Base-by-base conservation (phyloP, 2,329 filamentous ascomycete species). In the Ciborinia camelliae region DNA sequence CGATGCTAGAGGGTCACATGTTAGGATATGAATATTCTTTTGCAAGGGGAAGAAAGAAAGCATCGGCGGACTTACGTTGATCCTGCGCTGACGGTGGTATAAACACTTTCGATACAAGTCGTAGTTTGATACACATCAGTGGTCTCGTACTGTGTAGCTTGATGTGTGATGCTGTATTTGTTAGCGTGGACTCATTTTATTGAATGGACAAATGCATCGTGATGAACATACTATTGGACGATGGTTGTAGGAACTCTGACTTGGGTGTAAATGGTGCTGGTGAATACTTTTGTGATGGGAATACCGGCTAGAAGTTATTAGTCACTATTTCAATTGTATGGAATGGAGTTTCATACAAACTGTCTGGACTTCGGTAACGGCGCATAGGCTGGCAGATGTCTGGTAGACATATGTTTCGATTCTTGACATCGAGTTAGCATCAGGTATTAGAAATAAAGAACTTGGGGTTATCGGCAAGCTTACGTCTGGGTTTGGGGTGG, bases 301-400 rank as follows among this genome's bases (percentile, higher is more conserved):
- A 75, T 71, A 35, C 81, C 81, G 32, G 71, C 76, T 4, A 81
- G 62, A 2, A 78, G 80, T 72, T 77, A 78, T 54, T 78, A 79
- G 69, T 79, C 75, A 1, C 80, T 82, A 18, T 82, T 71, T 10
- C 12, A 18, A 37, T 8, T 30, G 6, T 15, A 26, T 55, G 15
- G 9, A 23, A 37, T 30, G 18, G 9, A n/a, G 15, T 80, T 78
- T 71, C 78, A 80, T 18, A 81, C 73, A 20, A 75, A 81, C 62
- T 4, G 79, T 81, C 73, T 78, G 78, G 41, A 80, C 80, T 71
- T 80, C 76, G 0, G 80, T 82, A 20, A 83, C 71, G 8, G 80
- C 78, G 70, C 78, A 80, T 14, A 80, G 72, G 28, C 74, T 77
- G 18, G 80, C 83, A 43, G 47, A 75, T 72, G 63, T 73, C 57